These are phyloP conservation scores for Helicostylum pulchrum DNA, from an alignment of 192 early-diverging fungal species.

Conservation along the genomic window DNA sequence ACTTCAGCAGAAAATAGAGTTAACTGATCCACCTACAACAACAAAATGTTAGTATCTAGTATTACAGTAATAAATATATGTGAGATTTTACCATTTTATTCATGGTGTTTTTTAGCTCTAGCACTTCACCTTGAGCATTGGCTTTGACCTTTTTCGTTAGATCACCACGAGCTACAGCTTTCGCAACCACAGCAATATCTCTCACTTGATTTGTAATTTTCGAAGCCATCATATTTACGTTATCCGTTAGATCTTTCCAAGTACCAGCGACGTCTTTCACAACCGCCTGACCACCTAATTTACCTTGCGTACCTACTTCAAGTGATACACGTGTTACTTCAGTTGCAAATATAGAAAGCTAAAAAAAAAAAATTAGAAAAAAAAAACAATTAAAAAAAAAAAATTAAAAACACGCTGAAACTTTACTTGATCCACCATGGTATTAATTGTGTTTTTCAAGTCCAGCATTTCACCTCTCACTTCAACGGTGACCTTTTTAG, in stretches of 20 bases:
- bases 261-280: conserved; percentile 53
- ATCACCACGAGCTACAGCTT: conserved; percentile 57
- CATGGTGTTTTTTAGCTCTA: conserved; percentile 62
- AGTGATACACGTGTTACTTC: conserved; percentile 55
- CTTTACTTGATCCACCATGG: conserved; percentile 55
- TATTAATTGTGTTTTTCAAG: conserved; percentile 57
- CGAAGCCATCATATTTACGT: conserved; percentile 59
- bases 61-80: conserved; percentile 26
- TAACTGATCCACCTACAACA: conserved; percentile 51
- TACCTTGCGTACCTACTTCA: conserved; percentile 60
- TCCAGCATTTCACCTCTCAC: conserved; percentile 59
- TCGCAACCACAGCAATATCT: conserved; percentile 57
- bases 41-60: conserved; percentile 11
- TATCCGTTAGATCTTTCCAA: conserved; percentile 59
- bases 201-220: conserved; percentile 57
- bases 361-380: conserved; percentile 3
- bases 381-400: background rate
- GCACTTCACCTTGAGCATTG: conserved; percentile 54
- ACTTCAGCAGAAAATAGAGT: conserved; percentile 52
- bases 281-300: conserved; percentile 51
- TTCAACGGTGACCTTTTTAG: conserved; percentile 56
- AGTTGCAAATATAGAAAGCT: conserved; percentile 47
- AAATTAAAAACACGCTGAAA: background rate
- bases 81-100: conserved; percentile 45
- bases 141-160: conserved; percentile 51